Conservation (phyloP, 1,139 yeast genomes). For the Saccharomycopsis crataegensis region DNA sequence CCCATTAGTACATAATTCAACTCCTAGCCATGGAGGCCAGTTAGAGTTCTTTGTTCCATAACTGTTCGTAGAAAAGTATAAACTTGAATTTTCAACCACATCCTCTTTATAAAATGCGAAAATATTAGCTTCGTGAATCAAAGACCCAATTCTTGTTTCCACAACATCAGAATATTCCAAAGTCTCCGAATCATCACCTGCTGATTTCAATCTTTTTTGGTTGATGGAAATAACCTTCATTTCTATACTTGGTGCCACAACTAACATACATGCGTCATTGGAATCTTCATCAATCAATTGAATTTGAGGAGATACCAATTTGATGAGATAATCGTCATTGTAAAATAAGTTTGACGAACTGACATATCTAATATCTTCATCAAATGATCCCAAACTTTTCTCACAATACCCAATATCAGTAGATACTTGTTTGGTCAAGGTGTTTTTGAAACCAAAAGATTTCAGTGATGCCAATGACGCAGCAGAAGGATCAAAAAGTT, state of each 20-base stretch:
- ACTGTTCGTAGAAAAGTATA: conserved; percentile 32
- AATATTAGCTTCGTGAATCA: conserved; percentile 61
- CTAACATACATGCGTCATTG: conserved; percentile 53
- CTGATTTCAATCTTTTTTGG: conserved; percentile 33
- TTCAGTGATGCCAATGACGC: not conserved
- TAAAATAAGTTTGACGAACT: conserved; percentile 36
- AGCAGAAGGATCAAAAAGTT: conserved; percentile 1
- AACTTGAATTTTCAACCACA: conserved; percentile 32
- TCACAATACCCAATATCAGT: conserved; percentile 17
- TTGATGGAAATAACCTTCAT: conserved; percentile 51
- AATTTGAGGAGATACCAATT: conserved; percentile 75
- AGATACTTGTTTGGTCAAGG: not conserved
- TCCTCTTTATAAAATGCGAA: conserved; percentile 52
- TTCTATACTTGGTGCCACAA: conserved; percentile 68
- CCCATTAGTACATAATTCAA: conserved; percentile 72
- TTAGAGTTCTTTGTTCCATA: conserved; percentile 30
- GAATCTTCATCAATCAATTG: conserved; percentile 63
- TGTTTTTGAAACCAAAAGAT: not conserved
- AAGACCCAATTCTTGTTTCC: conserved; percentile 65
- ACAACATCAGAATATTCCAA: conserved; percentile 34
- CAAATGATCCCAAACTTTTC: conserved; percentile 38
- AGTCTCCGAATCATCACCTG: conserved; percentile 30
- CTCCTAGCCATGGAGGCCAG: conserved; percentile 83
- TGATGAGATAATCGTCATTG: conserved; percentile 57
- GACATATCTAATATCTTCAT: conserved; percentile 41